These are phyloP conservation scores for Nicotiana paniculata DNA, from an alignment of 257 asterid species.

Conservation along the genomic window DNA sequence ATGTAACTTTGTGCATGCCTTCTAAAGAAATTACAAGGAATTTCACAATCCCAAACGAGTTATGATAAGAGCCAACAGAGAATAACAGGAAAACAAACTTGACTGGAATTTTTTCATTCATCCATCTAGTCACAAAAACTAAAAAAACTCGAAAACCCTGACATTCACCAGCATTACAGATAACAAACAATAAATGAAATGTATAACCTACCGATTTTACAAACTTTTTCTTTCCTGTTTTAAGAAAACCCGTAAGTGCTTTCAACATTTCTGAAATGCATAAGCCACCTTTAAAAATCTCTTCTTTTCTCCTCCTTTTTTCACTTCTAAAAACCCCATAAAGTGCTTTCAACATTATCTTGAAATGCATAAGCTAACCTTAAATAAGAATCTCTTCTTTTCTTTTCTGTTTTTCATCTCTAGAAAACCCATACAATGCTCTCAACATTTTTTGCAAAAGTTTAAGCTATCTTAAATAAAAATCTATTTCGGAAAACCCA, in stretches of 20 bases:
- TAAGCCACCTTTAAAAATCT: background rate
- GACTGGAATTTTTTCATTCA: background rate
- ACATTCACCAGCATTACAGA: background rate
- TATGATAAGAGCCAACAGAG: background rate
- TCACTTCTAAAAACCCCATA: background rate
- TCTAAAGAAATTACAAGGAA: background rate
- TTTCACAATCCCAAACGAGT: background rate
- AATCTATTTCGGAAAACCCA: background rate
- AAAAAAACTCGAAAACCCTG: background rate
- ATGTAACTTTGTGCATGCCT: background rate
- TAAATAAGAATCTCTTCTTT: background rate
- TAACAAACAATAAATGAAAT: background rate
- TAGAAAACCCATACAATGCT: background rate
- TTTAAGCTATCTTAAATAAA: background rate
- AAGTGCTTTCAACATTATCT: background rate
- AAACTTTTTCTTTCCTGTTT: background rate
- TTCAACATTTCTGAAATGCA: background rate
- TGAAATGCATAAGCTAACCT: background rate
- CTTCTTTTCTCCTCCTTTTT: background rate
- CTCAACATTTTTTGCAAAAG: background rate
- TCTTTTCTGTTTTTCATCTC: background rate
- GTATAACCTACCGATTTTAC: background rate
- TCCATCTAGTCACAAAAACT: background rate
- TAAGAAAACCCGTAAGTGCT: background rate
- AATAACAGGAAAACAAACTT: background rate